Evolutionary conservation across 2,329 filamentous ascomycete species (phyloP).

Genomic region (Plenodomus tracheiphilus): DNA sequence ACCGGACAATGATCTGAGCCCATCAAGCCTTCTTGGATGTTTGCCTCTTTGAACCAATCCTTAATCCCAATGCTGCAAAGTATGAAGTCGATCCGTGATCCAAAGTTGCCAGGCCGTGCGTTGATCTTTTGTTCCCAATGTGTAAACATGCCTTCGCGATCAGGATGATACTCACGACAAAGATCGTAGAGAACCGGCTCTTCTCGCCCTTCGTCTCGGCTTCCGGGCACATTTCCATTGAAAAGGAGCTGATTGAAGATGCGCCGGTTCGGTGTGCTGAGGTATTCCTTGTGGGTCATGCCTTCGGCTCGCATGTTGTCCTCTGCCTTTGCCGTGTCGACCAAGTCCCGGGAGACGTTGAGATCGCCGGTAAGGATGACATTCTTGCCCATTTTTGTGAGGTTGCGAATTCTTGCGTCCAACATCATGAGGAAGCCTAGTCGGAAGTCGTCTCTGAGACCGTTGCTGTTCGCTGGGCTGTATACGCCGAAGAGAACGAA

Average conservation of each 20-base stretch:
- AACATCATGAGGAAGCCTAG: conserved; percentile 77
- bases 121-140: conserved; percentile 97
- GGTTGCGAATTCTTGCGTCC: conserved; percentile 82
- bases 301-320: conserved; percentile 73
- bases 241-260: conserved; percentile 86
- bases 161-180: conserved; percentile 77
- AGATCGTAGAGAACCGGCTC: conserved; percentile 78
- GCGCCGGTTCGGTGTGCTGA: conserved; percentile 71
- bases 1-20: conserved; percentile 97
- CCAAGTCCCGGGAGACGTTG: conserved; percentile 71
- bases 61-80: conserved; percentile 79
- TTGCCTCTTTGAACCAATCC: conserved; percentile 75
- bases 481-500: conserved; percentile 95
- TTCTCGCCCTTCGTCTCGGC: conserved; percentile 70
- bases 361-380: conserved; percentile 87
- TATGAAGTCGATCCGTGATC: conserved; percentile 91
- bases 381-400: conserved; percentile 77
- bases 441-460: conserved; percentile 80
- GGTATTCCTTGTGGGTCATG: conserved; percentile 70
- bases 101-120: conserved; percentile 92
- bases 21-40: conserved; percentile 92
- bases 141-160: conserved; percentile 88
- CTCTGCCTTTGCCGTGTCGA: conserved; percentile 75
- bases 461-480: conserved; percentile 85
- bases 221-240: conserved; percentile 68